These are phyloP conservation scores for Baorangia bicolor DNA, from an alignment of 768 basidiomycete species.

Conservation along the genomic window DNA sequence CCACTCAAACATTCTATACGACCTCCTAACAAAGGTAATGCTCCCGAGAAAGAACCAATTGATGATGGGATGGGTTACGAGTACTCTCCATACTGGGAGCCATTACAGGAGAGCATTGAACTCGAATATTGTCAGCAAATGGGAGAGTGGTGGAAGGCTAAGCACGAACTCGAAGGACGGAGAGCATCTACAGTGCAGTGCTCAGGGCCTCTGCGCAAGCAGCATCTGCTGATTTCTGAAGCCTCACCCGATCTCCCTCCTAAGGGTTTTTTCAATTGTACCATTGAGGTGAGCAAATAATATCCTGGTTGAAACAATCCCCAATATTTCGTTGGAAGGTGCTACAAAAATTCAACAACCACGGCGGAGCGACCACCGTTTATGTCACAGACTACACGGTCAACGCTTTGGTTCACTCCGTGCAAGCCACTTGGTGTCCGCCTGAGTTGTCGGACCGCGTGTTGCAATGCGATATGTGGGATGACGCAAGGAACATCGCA, in stretches of 20 bases:
- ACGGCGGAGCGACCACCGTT: slow-evolving; percentile 42
- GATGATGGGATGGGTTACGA: slow-evolving; percentile 37
- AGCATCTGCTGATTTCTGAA: slow-evolving; percentile 52
- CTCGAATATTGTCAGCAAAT: slow-evolving; percentile 44
- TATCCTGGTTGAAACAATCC: neutral
- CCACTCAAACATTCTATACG: slow-evolving; percentile 36
- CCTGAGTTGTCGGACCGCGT: slow-evolving; percentile 42
- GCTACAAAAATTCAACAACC: slow-evolving; percentile 41
- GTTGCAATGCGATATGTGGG: slow-evolving; percentile 62
- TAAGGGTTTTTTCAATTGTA: slow-evolving; percentile 59
- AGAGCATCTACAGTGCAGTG: slow-evolving; percentile 17
- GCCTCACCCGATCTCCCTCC: slow-evolving; percentile 44
- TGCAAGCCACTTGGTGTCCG: slow-evolving; percentile 49
- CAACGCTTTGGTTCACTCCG: slow-evolving; percentile 34
- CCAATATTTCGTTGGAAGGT: slow-evolving; percentile 38
- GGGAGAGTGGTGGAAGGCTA: slow-evolving; percentile 51
- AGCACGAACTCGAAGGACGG: slow-evolving; percentile 20
- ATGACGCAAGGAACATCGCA: slow-evolving; percentile 43
- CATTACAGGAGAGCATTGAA: slow-evolving; percentile 35
- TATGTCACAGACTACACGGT: slow-evolving; percentile 69
- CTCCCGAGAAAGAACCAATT: slow-evolving; percentile 34
- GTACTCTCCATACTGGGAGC: slow-evolving; percentile 47
- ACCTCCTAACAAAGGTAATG: slow-evolving; percentile 38
- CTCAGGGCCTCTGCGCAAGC: slow-evolving; percentile 19
- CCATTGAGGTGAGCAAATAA: slow-evolving; percentile 49